Evolutionary conservation across 306 rosid genomes (phyloP), one percentile per base, ranked within the genome.

Genomic region (Citrullus colocynthis): DNA sequence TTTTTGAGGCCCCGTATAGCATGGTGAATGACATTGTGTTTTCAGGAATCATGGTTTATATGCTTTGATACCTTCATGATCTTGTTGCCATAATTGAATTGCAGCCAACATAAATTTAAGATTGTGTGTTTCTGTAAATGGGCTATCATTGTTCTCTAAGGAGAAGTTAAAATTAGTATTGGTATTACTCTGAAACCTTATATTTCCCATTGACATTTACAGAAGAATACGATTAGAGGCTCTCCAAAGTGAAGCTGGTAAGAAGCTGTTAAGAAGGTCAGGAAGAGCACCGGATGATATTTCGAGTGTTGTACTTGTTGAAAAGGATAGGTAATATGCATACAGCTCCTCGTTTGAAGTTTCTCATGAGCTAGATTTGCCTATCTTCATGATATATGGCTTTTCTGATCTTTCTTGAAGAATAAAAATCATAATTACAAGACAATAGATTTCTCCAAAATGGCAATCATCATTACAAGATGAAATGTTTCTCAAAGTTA

Each of bases 241-340:
- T 86, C 97, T 94, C 80, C 98, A 94, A 84, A 92, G 98, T 75
- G 98, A 94, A 75, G 92, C 90, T 0, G 98, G 98, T 66, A 90
- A 85, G 86, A 87, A 85, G 78, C 85, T 94, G 79, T 89, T 94
- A 20, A 76, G 80, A 84, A 94, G 98, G 83, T 94, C 97, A 0
- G 97, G 98, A 82, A 92, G 96, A 88, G 93, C 91, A 61, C 96
- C 98, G 71, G 93, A 94, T 86, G 98, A 94, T 80, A 90, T 94
- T 78, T 94, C 98, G 18, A 94, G 97, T 80, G 98, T 94, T 79
- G 97, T 94, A 2, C 95, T 94, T 42, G 98, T 94, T 79, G 96
- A 90, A 71, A 86, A 78, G 56, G 88, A 90, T 24, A 86, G 98
- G 98, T 89, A 76, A 24, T 44, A 15, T 70, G 20, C 20, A 3